Evolutionary conservation across 257 asterid species (phyloP), one percentile per base, ranked within the genome.

Genomic region (Nicotiana undulata): DNA sequence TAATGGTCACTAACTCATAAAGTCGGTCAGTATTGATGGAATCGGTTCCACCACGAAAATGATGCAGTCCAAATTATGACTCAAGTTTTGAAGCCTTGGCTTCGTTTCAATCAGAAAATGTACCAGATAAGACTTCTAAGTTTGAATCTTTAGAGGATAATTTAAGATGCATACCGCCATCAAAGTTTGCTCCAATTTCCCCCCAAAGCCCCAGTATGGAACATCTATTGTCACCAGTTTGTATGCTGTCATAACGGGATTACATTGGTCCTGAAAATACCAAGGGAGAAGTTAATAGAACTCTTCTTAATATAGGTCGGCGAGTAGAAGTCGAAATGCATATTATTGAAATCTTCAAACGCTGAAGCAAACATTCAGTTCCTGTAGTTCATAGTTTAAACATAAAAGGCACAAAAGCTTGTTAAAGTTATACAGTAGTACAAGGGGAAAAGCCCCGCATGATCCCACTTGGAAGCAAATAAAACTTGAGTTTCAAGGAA

Each of bases 121-220:
- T 9, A 60, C 17, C 29, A 22, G 13, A 22, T 18, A 58, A 8
- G 10, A 58, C 24, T 58, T n/a, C 63, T 6, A 58, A 58, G 28
- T 58, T 58, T 7, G 63, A n/a, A 58, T n/a, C 26, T n/a, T 58
- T n/a, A 58, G 28, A 4, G n/a, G 53, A 63, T 60, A 86, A 81
- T 31, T 67, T 22, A 76, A 82, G 59, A 67, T 11, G 64, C 34
- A 40, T 92, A 94, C 98, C 91, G 94, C 91, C 60, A 91, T 76
- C 76, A 94, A 81, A 83, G 97, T 90, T 84, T 90, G 93, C 88
- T 94, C 97, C 9, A 91, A 92, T 85, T 77, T 89, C 72, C 90
- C 86, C 6, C 98, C 97, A 58, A 91, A 94, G 75, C 97, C 98
- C 97, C 97, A 94, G 81, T 90, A 94, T 6, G 97, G 98, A 63